These are phyloP conservation scores for Cladosporium sp. DNA, from an alignment of 2,329 filamentous ascomycete species.

Conservation along the genomic window DNA sequence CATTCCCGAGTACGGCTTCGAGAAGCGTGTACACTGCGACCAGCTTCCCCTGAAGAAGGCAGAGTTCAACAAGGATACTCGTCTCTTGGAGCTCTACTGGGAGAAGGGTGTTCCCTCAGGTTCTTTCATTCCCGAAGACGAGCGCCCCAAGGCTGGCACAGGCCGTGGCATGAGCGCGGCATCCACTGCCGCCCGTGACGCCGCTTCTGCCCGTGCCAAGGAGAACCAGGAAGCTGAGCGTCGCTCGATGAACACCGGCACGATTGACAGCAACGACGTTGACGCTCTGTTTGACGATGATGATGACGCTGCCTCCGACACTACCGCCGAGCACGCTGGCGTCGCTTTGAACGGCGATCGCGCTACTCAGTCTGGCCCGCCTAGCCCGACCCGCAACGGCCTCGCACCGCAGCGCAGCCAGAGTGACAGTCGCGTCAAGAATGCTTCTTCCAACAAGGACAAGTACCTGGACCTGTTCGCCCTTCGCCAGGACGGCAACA, in stretches of 20 bases:
- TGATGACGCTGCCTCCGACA: conserved; percentile 78
- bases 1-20: conserved; percentile 96
- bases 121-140: conserved; percentile 92
- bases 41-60: conserved; percentile 97
- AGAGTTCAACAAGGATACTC: conserved; percentile 96
- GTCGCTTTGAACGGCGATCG: conserved; percentile 78
- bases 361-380: conserved; percentile 90
- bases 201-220: conserved; percentile 72
- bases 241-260: conserved; percentile 90
- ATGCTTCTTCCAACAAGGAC: conserved; percentile 79
- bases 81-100: conserved; percentile 95
- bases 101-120: conserved; percentile 98
- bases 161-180: conserved; percentile 56
- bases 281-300: conserved; percentile 96
- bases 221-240: conserved; percentile 87
- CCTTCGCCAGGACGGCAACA: conserved; percentile 83
- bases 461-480: conserved; percentile 90
- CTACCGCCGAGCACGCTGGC: conserved; percentile 76
- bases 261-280: conserved; percentile 86
- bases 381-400: conserved; percentile 76
- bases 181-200: conserved; percentile 72
- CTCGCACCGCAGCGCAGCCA: conserved; percentile 70
- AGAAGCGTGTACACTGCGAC: conserved; percentile 98
- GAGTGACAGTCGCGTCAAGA: conserved; percentile 85
- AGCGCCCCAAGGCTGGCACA: conserved; percentile 74